Base-by-base conservation (phyloP, 2,329 filamentous ascomycete species). In the Aspergillus phoenicis region DNA sequence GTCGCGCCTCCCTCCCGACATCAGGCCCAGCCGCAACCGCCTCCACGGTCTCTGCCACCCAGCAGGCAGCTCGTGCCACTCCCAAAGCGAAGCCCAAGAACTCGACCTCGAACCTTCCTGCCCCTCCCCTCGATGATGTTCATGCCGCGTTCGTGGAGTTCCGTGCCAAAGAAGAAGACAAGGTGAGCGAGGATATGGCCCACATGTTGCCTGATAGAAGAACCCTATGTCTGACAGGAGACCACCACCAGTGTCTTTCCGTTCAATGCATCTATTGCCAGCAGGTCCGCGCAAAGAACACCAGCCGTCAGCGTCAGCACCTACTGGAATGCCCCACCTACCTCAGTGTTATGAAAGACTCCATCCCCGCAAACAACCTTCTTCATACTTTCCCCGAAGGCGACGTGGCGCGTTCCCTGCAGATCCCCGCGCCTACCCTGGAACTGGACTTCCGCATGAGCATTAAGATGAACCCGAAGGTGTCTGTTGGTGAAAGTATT, bases 401-500 rank as follows among this genome's bases (percentile, higher is more conserved):
- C 51, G 80, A 83, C 69, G 71, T 81, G 55, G 80, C 80, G 22
- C 79, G 80, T 17, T 81, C 79, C 8, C 68, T 82, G 49, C 77
- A 80, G 64, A 73, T 83, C 28, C 81, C 81, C 8, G 73, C 77
- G 6, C 82, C 82, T 0, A 73, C 73, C 5, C 76, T 83, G 30
- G 81, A 83, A 62, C 74, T 83, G 49, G 82, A 84, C 66, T 84
- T 83, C 72, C 80, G 82, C 53, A 82, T 84, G 75, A 82, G 80
- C 66, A 77, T 83, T 58, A 82, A 82, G 65, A 71, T 83, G 67
- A 83, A 84, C 64, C 82, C 82, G 2, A 79, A 79, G 60, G 79
- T 84, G 17, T 70, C 74, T 2, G 76, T 83, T 15, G 82, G 82
- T 3, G 71, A 72, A 20, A 76, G 77, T 38, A 73, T 82, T 36